Percentiles rank a stretch among this genome's conserved stretches.
phyloP scores from a whole-genome alignment of 495 filamentous ascomycete species.

The Terfezia claveryi region DNA sequence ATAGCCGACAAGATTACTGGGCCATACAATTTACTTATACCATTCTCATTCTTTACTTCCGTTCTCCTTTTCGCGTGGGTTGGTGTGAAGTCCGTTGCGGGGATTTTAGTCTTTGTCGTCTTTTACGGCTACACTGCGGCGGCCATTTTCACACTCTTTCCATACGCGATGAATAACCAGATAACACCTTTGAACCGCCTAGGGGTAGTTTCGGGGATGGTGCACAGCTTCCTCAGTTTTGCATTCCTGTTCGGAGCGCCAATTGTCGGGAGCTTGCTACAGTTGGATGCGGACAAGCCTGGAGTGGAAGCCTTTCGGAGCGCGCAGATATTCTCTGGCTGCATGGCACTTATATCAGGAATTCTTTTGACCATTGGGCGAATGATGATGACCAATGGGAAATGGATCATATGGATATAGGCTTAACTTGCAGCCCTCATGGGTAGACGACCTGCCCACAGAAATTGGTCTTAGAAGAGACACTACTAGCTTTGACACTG shows the following conservation, averaged over 20 bases:
- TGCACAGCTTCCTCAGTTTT: slow-evolving; percentile 51
- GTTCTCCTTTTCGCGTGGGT: slow-evolving; percentile 41
- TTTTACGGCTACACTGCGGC: slow-evolving; percentile 41
- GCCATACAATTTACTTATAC: slow-evolving; percentile 39
- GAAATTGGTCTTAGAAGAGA: too few relatives aligned
- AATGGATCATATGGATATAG: not conserved
- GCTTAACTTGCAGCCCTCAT: too few relatives aligned
- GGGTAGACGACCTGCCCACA: too few relatives aligned
- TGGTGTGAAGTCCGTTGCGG: slow-evolving; percentile 26
- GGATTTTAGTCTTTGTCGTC: slow-evolving; percentile 38
- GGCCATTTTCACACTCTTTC: slow-evolving; percentile 46
- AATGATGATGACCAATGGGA: not conserved
- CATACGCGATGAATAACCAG: slow-evolving; percentile 37
- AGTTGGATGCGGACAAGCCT: slow-evolving; percentile 23
- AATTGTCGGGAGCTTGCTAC: slow-evolving; percentile 42
- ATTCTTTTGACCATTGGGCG: slow-evolving; percentile 20
- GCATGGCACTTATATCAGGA: slow-evolving; percentile 21
- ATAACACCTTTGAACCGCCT: slow-evolving; percentile 42
- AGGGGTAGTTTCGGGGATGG: slow-evolving; percentile 59
- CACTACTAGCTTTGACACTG: too few relatives aligned
- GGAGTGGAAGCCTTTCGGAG: slow-evolving; percentile 24
- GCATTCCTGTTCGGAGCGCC: slow-evolving; percentile 54
- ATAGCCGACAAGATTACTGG: slow-evolving; percentile 42
- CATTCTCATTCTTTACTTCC: slow-evolving; percentile 29
- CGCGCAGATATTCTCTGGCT: slow-evolving; percentile 37